These are phyloP conservation scores for Sporormia fimetaria DNA, from an alignment of 495 filamentous ascomycete genomes.

Conservation along the genomic window DNA sequence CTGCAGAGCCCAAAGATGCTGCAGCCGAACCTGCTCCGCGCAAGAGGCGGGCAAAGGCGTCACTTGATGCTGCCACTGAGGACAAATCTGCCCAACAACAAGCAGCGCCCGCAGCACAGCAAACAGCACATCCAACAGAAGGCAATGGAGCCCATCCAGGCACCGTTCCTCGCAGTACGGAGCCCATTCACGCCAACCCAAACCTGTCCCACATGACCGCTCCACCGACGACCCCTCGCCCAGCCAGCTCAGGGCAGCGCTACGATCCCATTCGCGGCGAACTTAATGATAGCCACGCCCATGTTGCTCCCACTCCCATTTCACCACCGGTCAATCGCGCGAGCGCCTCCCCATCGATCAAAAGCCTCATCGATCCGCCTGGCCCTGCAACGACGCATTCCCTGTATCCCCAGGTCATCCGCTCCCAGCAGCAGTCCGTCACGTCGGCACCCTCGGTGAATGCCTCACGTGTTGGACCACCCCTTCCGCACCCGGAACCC, in stretches of 20 bases:
- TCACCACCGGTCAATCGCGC: constrained; percentile 50
- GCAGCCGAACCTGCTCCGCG: constrained; percentile 42
- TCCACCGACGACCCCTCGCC: constrained; percentile 34
- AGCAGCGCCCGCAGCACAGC: constrained; percentile 4
- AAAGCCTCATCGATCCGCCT: constrained; percentile 76
- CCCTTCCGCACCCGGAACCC: constrained; percentile 11
- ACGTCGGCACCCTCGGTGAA: constrained; percentile 28
- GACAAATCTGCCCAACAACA: constrained; percentile 14
- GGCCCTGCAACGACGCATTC: constrained; percentile 32
- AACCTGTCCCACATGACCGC: constrained; percentile 25
- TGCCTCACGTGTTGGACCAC: constrained; percentile 11
- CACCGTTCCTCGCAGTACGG: too few species aligned
- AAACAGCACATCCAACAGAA: constrained; percentile 17
- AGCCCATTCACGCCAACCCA: constrained; percentile 29
- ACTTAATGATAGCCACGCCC: constrained; percentile 47
- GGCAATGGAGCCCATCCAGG: too few species aligned
- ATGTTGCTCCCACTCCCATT: constrained; percentile 44
- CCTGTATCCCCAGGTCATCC: constrained; percentile 15
- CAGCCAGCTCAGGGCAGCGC: constrained; percentile 58
- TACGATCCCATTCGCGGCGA: constrained; percentile 80
- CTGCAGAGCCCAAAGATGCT: constrained; percentile 46
- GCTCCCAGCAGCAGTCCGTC: constrained; percentile 23
- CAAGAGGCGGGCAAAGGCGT: constrained; percentile 36
- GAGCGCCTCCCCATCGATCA: constrained; percentile 79
- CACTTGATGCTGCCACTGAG: constrained; percentile 7